A percentile compares a stretch with the other conserved stretches of the same genome.
phyloP scores from a whole-genome alignment of 1,284 basidiomycete species.

The Puccinia triticina region DNA sequence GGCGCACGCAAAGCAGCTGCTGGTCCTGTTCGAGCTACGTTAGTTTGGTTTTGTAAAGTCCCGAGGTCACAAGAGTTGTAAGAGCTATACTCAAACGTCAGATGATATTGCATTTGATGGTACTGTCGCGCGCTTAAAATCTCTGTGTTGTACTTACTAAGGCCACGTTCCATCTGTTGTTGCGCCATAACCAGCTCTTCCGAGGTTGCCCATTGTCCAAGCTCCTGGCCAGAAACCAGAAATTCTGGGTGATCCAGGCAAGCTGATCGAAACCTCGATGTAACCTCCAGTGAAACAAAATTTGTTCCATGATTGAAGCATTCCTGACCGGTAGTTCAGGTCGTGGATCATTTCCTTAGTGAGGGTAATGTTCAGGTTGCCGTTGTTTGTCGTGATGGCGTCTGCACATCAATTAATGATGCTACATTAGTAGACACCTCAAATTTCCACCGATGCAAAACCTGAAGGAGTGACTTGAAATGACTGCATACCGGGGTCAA shows the following conservation, averaged over 20 bases:
- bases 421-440: not conserved
- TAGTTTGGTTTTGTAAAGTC: conserved; percentile 66
- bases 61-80: conserved; percentile 65
- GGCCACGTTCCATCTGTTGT: conserved; percentile 64
- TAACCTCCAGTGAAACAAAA: conserved; percentile 88
- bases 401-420: conserved; percentile 67
- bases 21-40: conserved; percentile 56
- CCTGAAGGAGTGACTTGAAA: conserved; percentile 2
- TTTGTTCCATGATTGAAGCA: conserved; percentile 76
- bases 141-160: conserved; percentile 57
- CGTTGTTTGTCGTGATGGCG: conserved; percentile 75
- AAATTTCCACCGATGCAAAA: not conserved
- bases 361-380: conserved; percentile 78
- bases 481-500: conserved; percentile 62
- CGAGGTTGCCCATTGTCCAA: conserved; percentile 64
- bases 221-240: conserved; percentile 72
- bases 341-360: conserved; percentile 69
- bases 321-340: conserved; percentile 70
- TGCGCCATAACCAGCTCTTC: conserved; percentile 63
- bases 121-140: too few relatives aligned
- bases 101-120: not conserved
- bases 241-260: conserved; percentile 73
- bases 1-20: conserved; percentile 18
- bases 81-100: conserved; percentile 52
- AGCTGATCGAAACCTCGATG: conserved; percentile 67